These are phyloP conservation scores for Phytophthora palmivora DNA, from an alignment of 352 stramenopile genomes.

Conservation along the genomic window DNA sequence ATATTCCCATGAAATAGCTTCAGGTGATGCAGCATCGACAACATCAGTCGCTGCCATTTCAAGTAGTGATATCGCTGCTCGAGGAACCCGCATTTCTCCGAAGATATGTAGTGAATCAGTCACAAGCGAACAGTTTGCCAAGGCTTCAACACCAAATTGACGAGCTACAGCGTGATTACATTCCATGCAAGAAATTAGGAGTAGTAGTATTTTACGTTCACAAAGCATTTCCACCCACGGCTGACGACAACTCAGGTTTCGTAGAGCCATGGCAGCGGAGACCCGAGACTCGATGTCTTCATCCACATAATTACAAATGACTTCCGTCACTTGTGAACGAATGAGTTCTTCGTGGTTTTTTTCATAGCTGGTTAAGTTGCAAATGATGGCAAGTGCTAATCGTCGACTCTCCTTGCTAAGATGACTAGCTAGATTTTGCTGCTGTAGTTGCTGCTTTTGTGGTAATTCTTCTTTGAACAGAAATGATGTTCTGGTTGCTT, in stretches of 20 bases:
- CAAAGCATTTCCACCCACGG: conserved; percentile 86
- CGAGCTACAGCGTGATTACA: conserved; percentile 56
- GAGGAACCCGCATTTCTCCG: conserved; percentile 63
- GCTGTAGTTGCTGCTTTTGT: conserved; percentile 11
- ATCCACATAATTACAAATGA: conserved; percentile 79
- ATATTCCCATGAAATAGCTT: conserved; percentile 23
- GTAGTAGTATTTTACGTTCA: conserved; percentile 67
- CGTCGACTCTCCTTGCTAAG: conserved; percentile 57
- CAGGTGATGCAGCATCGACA: background rate
- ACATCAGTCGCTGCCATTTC: conserved; percentile 37
- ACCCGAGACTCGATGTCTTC: conserved; percentile 70
- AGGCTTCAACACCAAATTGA: conserved; percentile 70
- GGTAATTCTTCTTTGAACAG: conserved; percentile 16
- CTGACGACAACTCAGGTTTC: conserved; percentile 76
- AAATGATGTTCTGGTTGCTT: conserved; percentile 13
- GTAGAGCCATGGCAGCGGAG: conserved; percentile 74
- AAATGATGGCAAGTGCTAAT: conserved; percentile 74
- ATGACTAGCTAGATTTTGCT: conserved; percentile 15
- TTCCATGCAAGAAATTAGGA: conserved; percentile 67
- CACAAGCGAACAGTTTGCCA: conserved; percentile 82
- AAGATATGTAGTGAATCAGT: conserved; percentile 80
- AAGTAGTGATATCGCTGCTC: conserved; percentile 58
- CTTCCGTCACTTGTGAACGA: conserved; percentile 67
- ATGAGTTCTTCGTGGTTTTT: conserved; percentile 87
- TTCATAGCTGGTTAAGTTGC: conserved; percentile 78